Evolutionary conservation across 169 alveolate genomes (phyloP).

Genomic region (Plasmodium cynomolgi): DNA sequence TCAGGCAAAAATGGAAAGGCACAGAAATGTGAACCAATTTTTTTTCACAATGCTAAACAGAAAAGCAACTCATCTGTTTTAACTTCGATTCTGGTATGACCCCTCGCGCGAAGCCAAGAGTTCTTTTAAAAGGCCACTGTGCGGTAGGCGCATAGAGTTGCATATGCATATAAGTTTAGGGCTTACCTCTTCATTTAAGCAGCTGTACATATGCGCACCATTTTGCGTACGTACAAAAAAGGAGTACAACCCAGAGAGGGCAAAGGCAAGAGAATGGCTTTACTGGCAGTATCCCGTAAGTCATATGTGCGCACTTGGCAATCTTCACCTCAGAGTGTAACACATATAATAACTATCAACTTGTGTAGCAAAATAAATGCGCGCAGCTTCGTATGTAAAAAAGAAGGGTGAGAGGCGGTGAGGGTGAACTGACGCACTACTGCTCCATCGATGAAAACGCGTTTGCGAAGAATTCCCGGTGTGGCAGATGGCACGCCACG

Average conservation of each 20-base stretch:
- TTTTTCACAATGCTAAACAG: background rate
- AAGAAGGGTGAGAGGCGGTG: background rate
- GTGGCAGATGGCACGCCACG: background rate
- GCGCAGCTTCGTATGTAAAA: background rate
- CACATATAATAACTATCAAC: background rate
- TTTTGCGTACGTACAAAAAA: background rate
- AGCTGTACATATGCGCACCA: background rate
- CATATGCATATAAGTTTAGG: background rate
- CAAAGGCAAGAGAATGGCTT: background rate
- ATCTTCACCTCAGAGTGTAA: background rate
- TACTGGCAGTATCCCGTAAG: background rate
- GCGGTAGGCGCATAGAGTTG: background rate
- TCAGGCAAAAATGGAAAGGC: background rate
- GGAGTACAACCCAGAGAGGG: background rate
- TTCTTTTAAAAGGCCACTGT: background rate
- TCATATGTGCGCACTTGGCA: background rate
- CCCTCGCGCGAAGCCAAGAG: background rate
- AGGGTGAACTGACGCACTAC: background rate
- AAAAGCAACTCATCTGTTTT: background rate
- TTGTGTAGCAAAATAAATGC: background rate
- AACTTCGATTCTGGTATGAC: background rate
- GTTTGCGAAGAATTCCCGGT: background rate
- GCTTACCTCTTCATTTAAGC: background rate
- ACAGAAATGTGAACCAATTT: background rate
- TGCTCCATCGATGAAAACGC: background rate